Conservation (phyloP, 768 basidiomycete species). For the Rhodotorula toruloides region DNA sequence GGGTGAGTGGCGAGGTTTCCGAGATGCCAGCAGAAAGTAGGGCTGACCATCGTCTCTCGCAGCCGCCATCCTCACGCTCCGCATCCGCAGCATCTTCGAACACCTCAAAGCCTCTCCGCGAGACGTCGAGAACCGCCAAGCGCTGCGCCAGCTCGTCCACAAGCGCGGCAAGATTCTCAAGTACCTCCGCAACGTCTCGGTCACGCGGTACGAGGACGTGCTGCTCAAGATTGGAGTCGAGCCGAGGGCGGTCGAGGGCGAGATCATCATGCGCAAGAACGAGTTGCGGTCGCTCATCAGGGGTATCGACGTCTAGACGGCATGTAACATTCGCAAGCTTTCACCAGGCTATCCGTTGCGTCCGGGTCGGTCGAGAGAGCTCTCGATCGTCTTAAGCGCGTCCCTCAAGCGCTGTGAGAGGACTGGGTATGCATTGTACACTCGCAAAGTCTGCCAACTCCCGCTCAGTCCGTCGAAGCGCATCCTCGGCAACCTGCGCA, state of each 20-base stretch:
- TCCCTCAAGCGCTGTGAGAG: not conserved
- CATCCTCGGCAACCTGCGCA: constrained; percentile 76
- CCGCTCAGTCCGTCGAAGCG: constrained; percentile 55
- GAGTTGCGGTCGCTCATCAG: constrained; percentile 33
- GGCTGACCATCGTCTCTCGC: too few species aligned
- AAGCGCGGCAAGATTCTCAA: constrained; percentile 73
- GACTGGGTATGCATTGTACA: not conserved
- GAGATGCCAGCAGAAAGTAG: too few species aligned
- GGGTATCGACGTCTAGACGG: constrained; percentile 1
- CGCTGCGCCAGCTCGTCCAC: constrained; percentile 72
- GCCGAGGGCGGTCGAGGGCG: constrained; percentile 76
- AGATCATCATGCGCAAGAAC: constrained; percentile 59
- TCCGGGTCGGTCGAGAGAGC: not conserved
- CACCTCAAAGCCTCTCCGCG: constrained; percentile 62
- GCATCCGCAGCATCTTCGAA: constrained; percentile 73
- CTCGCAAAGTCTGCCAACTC: too few species aligned
- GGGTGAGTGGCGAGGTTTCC: too few species aligned
- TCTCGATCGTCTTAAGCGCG: not conserved
- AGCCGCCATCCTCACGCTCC: constrained; percentile 82
- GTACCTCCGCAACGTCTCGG: constrained; percentile 64
- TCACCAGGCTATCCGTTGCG: too few species aligned
- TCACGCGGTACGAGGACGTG: constrained; percentile 66
- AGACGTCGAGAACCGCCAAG: constrained; percentile 68
- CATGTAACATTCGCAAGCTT: too few species aligned
- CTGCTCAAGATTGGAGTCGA: constrained; percentile 73